Evolutionary conservation across 805 yeast species (phyloP).

Genomic region (Candida maesae): DNA sequence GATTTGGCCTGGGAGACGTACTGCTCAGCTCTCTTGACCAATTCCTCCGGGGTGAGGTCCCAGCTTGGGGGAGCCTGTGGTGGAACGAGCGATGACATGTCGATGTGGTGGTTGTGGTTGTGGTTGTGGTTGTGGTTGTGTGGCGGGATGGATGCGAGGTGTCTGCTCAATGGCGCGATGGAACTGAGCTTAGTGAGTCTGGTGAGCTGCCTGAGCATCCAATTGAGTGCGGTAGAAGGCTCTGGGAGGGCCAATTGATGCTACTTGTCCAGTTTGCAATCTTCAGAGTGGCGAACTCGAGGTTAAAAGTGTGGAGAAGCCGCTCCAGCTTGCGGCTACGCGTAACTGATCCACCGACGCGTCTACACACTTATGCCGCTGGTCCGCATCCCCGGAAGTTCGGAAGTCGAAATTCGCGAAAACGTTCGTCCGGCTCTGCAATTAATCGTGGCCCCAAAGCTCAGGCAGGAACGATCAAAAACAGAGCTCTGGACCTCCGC

Average conservation of each 20-base stretch:
- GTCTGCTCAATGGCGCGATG: neutral
- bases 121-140: no score
- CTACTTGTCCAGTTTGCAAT: no score
- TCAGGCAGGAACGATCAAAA: no score
- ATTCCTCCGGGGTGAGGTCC: conserved; percentile 53
- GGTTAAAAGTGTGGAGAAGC: neutral
- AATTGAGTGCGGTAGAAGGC: neutral
- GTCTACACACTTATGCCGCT: neutral
- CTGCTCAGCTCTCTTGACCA: conserved; percentile 39
- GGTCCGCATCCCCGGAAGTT: no score
- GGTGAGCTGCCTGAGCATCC: neutral
- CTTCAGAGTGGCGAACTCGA: neutral
- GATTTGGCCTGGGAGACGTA: conserved; percentile 40
- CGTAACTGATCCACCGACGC: neutral
- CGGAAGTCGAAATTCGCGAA: neutral
- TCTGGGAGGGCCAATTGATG: neutral
- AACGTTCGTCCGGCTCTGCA: neutral
- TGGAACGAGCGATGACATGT: conserved; percentile 8
- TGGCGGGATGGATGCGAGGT: neutral
- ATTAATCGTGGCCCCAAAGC: no score
- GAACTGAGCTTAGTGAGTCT: neutral
- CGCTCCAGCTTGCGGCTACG: no score
- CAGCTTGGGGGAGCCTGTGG: conserved; percentile 43
- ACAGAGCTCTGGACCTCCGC: neutral
- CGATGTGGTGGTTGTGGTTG: neutral